These are phyloP conservation scores for Metschnikowia peoriensis DNA, from an alignment of 805 yeast species.

Conservation along the genomic window DNA sequence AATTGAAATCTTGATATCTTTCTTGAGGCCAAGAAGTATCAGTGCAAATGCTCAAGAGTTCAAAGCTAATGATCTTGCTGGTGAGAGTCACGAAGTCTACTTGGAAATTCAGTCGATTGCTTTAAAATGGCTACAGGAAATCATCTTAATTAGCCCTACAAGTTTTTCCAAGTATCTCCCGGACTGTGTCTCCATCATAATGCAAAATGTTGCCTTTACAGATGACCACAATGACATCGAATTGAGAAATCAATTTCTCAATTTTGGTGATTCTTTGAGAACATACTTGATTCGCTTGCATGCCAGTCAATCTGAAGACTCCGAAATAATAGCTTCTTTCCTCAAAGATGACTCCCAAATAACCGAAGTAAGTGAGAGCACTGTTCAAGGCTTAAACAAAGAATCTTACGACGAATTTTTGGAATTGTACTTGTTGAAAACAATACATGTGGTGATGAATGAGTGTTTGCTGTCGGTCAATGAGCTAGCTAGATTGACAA, in stretches of 20 bases:
- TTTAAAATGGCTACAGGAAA: constrained; percentile 75
- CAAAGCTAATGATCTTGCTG: constrained; percentile 26
- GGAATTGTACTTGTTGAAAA: constrained; percentile 42
- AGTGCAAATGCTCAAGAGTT: constrained; percentile 10
- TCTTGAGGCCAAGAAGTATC: constrained; percentile 46
- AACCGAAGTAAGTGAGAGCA: constrained; percentile 49
- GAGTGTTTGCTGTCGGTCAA: constrained; percentile 51
- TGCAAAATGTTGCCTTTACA: constrained; percentile 40
- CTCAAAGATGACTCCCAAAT: constrained; percentile 9
- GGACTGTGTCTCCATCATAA: constrained; percentile 64
- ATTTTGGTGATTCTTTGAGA: constrained; percentile 35
- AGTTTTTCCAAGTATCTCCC: constrained; percentile 76
- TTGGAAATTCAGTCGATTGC: constrained; percentile 74
- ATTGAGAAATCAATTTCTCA: constrained; percentile 34
- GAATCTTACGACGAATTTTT: constrained; percentile 42
- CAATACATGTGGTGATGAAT: constrained; percentile 67
- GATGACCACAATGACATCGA: constrained; percentile 39
- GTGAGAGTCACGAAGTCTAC: constrained; percentile 38
- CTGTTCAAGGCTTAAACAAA: constrained; percentile 45
- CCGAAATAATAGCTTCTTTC: constrained; percentile 1
- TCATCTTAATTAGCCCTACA: constrained; percentile 70
- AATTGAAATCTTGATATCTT: constrained; percentile 77
- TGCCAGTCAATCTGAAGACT: constrained; percentile 19
- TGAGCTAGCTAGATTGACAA: constrained; percentile 78
- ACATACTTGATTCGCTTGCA: constrained; percentile 31